Evolutionary conservation across 2,329 filamentous ascomycete species (phyloP).

Genomic region (Alternaria sp.): DNA sequence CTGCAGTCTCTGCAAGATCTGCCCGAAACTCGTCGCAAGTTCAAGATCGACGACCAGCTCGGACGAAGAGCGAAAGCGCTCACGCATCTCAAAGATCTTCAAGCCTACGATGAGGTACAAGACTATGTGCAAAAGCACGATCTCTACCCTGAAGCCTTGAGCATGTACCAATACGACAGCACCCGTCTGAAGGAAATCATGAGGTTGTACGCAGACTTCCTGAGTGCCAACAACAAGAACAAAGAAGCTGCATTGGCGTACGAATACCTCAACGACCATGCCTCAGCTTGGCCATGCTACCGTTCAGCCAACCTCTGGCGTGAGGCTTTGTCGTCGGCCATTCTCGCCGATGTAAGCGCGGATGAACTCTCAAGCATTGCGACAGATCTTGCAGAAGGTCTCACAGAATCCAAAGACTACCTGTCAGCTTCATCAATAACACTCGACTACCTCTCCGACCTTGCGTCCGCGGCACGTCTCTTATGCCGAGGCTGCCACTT

Average conservation of each 20-base stretch:
- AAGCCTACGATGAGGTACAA: conserved; percentile 78
- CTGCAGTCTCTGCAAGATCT: conserved; percentile 84
- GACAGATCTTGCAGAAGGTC: conserved; percentile 75
- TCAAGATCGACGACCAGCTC: conserved; percentile 88
- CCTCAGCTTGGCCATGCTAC: conserved; percentile 81
- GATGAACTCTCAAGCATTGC: conserved; percentile 72
- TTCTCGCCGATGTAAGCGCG: conserved; percentile 64
- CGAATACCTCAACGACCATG: conserved; percentile 80
- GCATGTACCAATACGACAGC: conserved; percentile 82
- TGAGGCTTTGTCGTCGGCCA: conserved; percentile 83
- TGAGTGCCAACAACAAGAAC: conserved; percentile 76
- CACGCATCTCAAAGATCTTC: conserved; percentile 73
- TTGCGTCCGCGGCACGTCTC: conserved; percentile 72
- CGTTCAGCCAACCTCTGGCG: conserved; percentile 87
- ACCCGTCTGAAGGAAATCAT: conserved; percentile 72
- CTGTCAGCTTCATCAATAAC: conserved; percentile 79
- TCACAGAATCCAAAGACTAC: conserved; percentile 86
- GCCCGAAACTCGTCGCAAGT: conserved; percentile 72
- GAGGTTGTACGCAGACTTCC: conserved; percentile 77
- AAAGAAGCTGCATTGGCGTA: conserved; percentile 90
- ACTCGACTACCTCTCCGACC: conserved; percentile 77
- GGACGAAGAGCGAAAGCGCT: conserved; percentile 79
- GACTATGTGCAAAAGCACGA: conserved; percentile 78
- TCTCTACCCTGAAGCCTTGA: conserved; percentile 79
- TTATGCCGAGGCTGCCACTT: conserved; percentile 90